Conservation (phyloP, 352 stramenopile genomes). For the Phytophthora tentaculata region DNA sequence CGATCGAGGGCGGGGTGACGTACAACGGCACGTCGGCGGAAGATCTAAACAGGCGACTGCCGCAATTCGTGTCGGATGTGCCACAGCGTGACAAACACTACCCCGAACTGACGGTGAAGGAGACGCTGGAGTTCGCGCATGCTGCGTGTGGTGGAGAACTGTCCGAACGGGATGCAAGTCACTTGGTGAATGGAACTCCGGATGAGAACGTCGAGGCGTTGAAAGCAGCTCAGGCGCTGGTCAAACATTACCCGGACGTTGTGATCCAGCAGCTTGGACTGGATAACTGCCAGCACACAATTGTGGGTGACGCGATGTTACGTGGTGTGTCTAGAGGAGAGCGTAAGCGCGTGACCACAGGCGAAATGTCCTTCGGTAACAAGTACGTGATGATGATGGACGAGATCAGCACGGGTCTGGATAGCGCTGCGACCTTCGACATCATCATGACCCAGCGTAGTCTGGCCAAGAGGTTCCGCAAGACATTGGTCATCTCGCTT, state of each 20-base stretch:
- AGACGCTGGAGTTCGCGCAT: slow-evolving; percentile 34
- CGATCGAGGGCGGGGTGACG: slow-evolving; percentile 28
- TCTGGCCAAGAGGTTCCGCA: slow-evolving; percentile 25
- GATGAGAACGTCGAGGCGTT: slow-evolving; percentile 15
- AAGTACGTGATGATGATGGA: slow-evolving; percentile 36
- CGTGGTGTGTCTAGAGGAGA: slow-evolving; percentile 20
- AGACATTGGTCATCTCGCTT: slow-evolving; percentile 57
- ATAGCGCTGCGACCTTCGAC: slow-evolving; percentile 16
- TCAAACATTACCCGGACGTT: slow-evolving; percentile 12
- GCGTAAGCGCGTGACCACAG: slow-evolving; percentile 24
- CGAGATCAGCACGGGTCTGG: slow-evolving; percentile 21
- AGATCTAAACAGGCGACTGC: slow-evolving; percentile 20
- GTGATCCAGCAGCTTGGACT: slow-evolving; percentile 21
- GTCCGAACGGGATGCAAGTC: slow-evolving; percentile 6
- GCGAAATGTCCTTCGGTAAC: slow-evolving; percentile 23
- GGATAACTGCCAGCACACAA: slow-evolving; percentile 24
- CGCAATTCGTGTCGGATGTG: slow-evolving; percentile 36
- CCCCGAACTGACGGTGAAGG: slow-evolving; percentile 33
- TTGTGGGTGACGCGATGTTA: slow-evolving; percentile 23
- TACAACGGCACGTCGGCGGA: slow-evolving; percentile 18
- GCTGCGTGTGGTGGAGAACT: slow-evolving; percentile 26
- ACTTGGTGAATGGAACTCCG: slow-evolving; percentile 5
- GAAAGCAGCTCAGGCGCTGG: slow-evolving; percentile 1
- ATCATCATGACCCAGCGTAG: slow-evolving; percentile 12
- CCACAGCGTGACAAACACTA: slow-evolving; percentile 36